A percentile compares a stretch with the other conserved stretches of the same genome.
These are phyloP conservation scores for Umbelopsis sp. DNA, from an alignment of 192 early-diverging fungal genomes.

Conservation along the genomic window DNA sequence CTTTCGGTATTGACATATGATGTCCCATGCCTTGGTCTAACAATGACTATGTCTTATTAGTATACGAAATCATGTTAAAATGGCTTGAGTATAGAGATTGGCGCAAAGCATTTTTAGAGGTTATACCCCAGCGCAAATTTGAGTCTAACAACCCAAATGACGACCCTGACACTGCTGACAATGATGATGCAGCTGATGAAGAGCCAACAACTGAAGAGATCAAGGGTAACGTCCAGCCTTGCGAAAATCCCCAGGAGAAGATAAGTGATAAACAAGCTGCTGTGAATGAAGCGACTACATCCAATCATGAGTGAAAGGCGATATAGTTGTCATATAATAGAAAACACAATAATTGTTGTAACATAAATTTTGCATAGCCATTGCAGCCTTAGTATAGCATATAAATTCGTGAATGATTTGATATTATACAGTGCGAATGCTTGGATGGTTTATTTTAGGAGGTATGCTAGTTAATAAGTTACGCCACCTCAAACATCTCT, in stretches of 20 bases:
- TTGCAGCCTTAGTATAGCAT: too few species aligned
- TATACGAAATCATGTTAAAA: conserved; percentile 86
- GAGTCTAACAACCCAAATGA: conserved; percentile 41
- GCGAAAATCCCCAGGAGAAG: neutral
- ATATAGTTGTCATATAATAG: too few species aligned
- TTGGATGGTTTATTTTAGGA: neutral
- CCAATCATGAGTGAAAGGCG: too few species aligned
- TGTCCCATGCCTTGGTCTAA: neutral
- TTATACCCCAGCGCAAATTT: conserved; percentile 91
- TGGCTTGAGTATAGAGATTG: conserved; percentile 82
- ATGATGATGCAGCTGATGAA: conserved; percentile 13
- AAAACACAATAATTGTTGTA: too few species aligned
- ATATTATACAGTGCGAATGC: too few species aligned
- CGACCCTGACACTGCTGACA: neutral
- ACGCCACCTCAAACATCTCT: conserved; percentile 32
- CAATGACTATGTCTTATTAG: conserved; percentile 37
- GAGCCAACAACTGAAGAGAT: conserved; percentile 3
- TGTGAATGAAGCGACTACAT: neutral
- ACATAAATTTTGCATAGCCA: too few species aligned
- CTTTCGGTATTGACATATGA: neutral
- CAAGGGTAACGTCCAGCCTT: neutral
- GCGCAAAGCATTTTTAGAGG: conserved; percentile 84
- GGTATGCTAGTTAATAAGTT: neutral
- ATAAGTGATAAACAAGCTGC: neutral
- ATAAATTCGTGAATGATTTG: too few species aligned